Conservation (phyloP, 2,329 filamentous ascomycete species). For the Penicillium italicum region DNA sequence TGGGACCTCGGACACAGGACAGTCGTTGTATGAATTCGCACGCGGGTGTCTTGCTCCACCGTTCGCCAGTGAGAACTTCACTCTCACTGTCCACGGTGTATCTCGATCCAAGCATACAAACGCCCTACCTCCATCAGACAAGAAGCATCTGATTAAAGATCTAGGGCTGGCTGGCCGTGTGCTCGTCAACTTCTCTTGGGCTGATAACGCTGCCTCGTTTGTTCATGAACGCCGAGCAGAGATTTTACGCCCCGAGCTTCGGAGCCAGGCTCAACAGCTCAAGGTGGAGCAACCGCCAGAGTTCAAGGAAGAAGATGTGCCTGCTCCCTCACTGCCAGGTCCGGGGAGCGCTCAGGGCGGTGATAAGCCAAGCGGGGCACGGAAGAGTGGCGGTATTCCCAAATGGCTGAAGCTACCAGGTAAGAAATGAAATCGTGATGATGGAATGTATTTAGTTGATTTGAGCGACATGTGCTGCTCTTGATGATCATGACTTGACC, state of each 20-base stretch:
- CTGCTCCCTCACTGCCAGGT: conserved; percentile 9
- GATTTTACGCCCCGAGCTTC: conserved; percentile 60
- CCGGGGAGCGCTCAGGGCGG: conserved; percentile 33
- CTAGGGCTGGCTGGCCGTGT: conserved; percentile 68
- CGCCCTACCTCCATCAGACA: conserved; percentile 45
- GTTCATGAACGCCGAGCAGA: conserved; percentile 50
- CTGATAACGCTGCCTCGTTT: conserved; percentile 56
- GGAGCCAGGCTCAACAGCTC: conserved; percentile 62
- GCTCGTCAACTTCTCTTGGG: conserved; percentile 74
- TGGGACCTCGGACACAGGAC: conserved; percentile 63
- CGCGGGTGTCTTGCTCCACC: conserved; percentile 62
- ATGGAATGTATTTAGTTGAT: neutral
- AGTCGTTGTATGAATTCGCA: conserved; percentile 71
- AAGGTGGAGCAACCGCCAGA: conserved; percentile 43
- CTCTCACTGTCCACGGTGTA: conserved; percentile 58
- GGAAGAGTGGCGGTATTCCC: conserved; percentile 48
- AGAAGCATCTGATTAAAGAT: conserved; percentile 61
- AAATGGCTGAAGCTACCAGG: conserved; percentile 70
- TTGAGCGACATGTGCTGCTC: conserved; percentile 1
- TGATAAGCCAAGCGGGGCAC: conserved; percentile 28
- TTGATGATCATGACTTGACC: conserved; percentile 8
- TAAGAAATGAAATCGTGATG: conserved; percentile 59
- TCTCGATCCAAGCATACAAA: conserved; percentile 22
- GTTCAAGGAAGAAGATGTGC: conserved; percentile 49
- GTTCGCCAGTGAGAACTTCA: conserved; percentile 62